Conservation (phyloP, 106 monocot genomes). For the Platanthera guangdongensis region DNA sequence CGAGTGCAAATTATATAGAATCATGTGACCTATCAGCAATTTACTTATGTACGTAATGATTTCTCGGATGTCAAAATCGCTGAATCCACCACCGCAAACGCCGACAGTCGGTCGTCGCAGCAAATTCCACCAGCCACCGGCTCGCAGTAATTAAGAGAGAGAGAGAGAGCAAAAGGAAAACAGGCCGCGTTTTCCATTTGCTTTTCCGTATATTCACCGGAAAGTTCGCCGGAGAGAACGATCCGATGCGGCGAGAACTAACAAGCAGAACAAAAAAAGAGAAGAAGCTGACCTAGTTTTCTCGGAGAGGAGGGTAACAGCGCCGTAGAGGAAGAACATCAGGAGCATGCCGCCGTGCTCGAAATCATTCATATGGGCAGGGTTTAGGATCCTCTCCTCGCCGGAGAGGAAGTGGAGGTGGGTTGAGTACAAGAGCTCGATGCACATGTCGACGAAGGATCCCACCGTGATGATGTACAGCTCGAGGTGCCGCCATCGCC, state of each 20-base stretch:
- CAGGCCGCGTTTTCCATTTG: background rate
- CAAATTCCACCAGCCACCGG: too few relatives aligned
- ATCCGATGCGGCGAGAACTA: background rate
- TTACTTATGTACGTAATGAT: too few relatives aligned
- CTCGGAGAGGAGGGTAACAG: constrained; percentile 59
- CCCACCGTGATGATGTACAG: constrained; percentile 75
- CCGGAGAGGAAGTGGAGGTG: constrained; percentile 66
- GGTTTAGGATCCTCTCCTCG: constrained; percentile 51
- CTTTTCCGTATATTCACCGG: background rate
- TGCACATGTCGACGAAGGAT: constrained; percentile 74
- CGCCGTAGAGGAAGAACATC: constrained; percentile 95
- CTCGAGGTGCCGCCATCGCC: constrained; percentile 53
- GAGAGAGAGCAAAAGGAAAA: background rate
- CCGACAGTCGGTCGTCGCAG: too few relatives aligned
- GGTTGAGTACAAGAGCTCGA: constrained; percentile 86
- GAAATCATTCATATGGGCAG: constrained; percentile 90
- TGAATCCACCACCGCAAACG: too few relatives aligned
- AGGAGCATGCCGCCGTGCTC: constrained; percentile 97
- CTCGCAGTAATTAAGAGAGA: too few relatives aligned
- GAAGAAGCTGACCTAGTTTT: constrained; percentile 46
- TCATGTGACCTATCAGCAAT: too few relatives aligned
- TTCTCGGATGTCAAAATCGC: too few relatives aligned
- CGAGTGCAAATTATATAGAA: too few relatives aligned
- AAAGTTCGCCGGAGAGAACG: background rate
- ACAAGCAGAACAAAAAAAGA: background rate